Evolutionary conservation across 352 stramenopile species (phyloP).

Genomic region (Ochromonadaceae sp.): DNA sequence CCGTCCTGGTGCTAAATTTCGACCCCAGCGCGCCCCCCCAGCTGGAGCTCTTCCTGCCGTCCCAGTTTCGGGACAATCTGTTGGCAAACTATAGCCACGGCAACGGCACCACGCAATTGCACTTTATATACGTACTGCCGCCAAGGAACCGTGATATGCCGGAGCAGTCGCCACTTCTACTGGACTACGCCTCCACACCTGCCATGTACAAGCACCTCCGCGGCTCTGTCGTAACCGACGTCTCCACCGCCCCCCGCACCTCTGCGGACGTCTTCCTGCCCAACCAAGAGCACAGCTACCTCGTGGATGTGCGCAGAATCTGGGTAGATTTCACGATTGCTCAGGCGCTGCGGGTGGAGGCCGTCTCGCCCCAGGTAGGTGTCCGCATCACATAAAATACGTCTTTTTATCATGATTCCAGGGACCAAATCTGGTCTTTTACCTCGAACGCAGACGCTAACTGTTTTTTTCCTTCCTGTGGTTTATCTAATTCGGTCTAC

Average conservation of each 20-base stretch:
- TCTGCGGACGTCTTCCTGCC: background rate
- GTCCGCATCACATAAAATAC: too few species aligned
- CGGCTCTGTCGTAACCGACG: background rate
- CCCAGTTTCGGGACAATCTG: background rate
- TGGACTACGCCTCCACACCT: background rate
- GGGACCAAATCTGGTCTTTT: too few species aligned
- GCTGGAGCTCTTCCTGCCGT: background rate
- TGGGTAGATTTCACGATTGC: background rate
- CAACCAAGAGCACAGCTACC: background rate
- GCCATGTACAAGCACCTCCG: background rate
- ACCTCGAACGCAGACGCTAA: too few species aligned
- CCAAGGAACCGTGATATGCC: background rate
- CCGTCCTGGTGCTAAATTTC: background rate
- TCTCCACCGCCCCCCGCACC: background rate
- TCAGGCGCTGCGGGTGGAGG: background rate
- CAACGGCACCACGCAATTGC: conserved; percentile 7
- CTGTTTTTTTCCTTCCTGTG: too few species aligned
- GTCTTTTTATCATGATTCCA: too few species aligned
- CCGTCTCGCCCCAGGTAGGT: background rate
- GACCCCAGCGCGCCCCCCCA: too few species aligned
- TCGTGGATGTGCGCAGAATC: background rate
- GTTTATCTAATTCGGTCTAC: too few species aligned
- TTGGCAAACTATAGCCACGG: conserved; percentile 3
- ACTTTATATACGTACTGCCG: conserved; percentile 11
- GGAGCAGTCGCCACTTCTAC: background rate